Conservation (phyloP, 2,329 filamentous ascomycete species). For the Zasmidium angulare region DNA sequence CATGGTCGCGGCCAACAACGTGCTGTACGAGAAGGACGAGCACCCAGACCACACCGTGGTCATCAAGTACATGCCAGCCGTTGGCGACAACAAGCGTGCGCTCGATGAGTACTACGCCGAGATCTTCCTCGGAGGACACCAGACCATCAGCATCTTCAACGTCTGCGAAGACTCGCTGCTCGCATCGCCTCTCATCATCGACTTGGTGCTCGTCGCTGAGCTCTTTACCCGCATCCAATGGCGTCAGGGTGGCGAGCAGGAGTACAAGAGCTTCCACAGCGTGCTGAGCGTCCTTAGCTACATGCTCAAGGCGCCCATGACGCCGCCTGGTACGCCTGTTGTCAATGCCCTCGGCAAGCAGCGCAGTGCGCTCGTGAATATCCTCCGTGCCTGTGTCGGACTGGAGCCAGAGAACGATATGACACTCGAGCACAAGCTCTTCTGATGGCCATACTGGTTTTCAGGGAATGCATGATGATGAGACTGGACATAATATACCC, state of each 20-base stretch:
- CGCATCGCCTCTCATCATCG: constrained; percentile 94
- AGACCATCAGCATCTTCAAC: constrained; percentile 98
- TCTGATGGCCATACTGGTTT: constrained; percentile 41
- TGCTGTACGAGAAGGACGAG: constrained; percentile 88
- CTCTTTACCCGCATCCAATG: constrained; percentile 99
- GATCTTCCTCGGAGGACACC: constrained; percentile 98
- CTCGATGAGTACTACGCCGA: constrained; percentile 99
- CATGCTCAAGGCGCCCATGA: constrained; percentile 96
- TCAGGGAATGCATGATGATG: neutral
- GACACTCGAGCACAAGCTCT: constrained; percentile 98
- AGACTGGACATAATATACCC: neutral
- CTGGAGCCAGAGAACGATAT: constrained; percentile 98
- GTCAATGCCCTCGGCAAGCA: constrained; percentile 96
- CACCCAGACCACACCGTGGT: constrained; percentile 98
- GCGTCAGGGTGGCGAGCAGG: constrained; percentile 61
- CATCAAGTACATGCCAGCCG: constrained; percentile 99
- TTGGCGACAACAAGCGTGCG: constrained; percentile 98
- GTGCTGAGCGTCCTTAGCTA: constrained; percentile 97
- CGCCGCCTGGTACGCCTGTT: constrained; percentile 90
- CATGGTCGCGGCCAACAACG: constrained; percentile 94
- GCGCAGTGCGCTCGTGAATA: constrained; percentile 90
- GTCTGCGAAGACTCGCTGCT: constrained; percentile 98
- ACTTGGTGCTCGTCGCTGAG: constrained; percentile 87
- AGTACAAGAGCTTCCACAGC: constrained; percentile 93
- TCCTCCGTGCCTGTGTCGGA: constrained; percentile 96